phyloP scores from a whole-genome alignment of 805 yeast species.

The Saturnispora hagleri region DNA sequence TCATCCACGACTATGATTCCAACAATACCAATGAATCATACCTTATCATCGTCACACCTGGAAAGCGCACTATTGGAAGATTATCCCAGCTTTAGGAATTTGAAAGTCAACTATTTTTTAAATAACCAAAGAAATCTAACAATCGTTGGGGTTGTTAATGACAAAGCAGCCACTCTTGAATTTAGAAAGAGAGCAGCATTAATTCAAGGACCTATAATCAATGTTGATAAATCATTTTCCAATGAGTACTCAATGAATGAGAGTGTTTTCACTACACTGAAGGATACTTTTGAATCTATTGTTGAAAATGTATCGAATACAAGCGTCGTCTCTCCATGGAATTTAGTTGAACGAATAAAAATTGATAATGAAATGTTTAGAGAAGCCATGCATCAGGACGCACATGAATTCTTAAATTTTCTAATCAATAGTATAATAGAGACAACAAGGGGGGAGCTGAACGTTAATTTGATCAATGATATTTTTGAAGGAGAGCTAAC shows the following conservation, averaged over 20 bases:
- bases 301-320: constrained; percentile 56
- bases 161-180: constrained; percentile 43
- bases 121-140: constrained; percentile 38
- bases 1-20: neutral
- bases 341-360: constrained; percentile 66
- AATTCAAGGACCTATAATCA: constrained; percentile 72
- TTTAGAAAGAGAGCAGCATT: constrained; percentile 72
- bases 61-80: neutral
- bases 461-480: constrained; percentile 29
- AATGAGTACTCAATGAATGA: constrained; percentile 37
- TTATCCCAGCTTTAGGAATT: neutral
- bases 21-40: neutral
- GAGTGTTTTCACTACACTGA: constrained; percentile 54
- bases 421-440: constrained; percentile 42
- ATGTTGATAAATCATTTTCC: constrained; percentile 60
- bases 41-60: neutral
- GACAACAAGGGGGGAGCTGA: neutral
- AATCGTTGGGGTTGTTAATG: constrained; percentile 36
- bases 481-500: constrained; percentile 80
- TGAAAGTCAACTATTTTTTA: constrained; percentile 12
- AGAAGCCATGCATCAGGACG: constrained; percentile 95
- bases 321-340: constrained; percentile 80
- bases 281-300: constrained; percentile 81
- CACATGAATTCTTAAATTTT: constrained; percentile 91
- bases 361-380: constrained; percentile 78